A percentile compares a stretch with the other conserved stretches of the same genome.
These are phyloP conservation scores for Prunus dulcis DNA, from an alignment of 306 rosid genomes.

Conservation along the genomic window DNA sequence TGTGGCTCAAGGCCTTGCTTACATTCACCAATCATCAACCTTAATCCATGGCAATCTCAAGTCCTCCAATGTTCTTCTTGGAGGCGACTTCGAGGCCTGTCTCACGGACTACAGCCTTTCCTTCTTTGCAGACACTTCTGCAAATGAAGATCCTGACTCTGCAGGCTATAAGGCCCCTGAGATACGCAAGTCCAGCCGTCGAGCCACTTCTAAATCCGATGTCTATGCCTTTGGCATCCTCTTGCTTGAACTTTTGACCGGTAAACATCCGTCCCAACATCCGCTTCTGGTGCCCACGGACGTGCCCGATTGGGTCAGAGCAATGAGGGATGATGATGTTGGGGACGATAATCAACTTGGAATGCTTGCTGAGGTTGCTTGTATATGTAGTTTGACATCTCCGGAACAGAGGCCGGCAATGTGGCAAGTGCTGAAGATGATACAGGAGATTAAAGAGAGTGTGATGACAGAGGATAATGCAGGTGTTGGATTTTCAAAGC, in stretches of 20 bases:
- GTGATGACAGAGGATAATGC: conserved; percentile 37
- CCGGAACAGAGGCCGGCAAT: conserved; percentile 95
- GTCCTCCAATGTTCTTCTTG: conserved; percentile 84
- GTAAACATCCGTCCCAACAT: conserved; percentile 80
- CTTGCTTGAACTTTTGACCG: conserved; percentile 83
- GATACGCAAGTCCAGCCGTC: conserved; percentile 49
- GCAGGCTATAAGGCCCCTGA: conserved; percentile 75
- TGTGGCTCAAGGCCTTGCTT: conserved; percentile 85
- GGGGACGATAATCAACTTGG: conserved; percentile 61
- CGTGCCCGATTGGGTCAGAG: conserved; percentile 75
- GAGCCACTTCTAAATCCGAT: conserved; percentile 61
- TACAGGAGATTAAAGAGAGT: conserved; percentile 83
- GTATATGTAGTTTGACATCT: conserved; percentile 72
- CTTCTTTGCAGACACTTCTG: conserved; percentile 45
- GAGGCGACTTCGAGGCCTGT: conserved; percentile 85
- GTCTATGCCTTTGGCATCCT: conserved; percentile 77
- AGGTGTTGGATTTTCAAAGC: conserved; percentile 32
- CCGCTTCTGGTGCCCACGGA: conserved; percentile 71
- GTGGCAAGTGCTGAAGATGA: conserved; percentile 91
- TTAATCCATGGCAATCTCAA: conserved; percentile 79
- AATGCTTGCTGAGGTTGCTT: conserved; percentile 92
- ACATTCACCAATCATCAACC: conserved; percentile 66
- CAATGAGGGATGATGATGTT: conserved; percentile 70
- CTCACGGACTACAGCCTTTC: conserved; percentile 74
- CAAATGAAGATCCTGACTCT: conserved; percentile 54